Evolutionary conservation across 345 rosid genomes (phyloP).

Genomic region (Pistacia vera): DNA sequence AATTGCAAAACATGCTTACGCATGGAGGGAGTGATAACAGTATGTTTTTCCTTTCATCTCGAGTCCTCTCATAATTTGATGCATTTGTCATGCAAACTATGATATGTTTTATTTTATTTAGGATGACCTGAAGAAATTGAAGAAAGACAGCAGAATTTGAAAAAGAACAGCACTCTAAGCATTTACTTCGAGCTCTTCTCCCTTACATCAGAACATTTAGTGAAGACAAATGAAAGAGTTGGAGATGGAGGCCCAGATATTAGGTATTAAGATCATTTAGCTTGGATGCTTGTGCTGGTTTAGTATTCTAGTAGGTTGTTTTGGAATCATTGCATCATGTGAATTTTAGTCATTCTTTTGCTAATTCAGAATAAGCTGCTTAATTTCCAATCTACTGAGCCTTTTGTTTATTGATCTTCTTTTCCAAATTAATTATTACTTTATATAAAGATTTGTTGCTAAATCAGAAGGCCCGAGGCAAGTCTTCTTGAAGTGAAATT

Average conservation of each 20-base stretch:
- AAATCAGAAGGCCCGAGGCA: background rate
- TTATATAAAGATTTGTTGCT: background rate
- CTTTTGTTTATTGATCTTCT: background rate
- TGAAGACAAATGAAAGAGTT: constrained; percentile 40
- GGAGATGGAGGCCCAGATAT: constrained; percentile 30
- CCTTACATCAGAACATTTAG: constrained; percentile 35
- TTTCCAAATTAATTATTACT: background rate
- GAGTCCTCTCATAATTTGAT: background rate
- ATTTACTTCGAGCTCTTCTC: constrained; percentile 32
- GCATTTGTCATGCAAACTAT: background rate
- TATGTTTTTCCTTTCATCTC: constrained; percentile 25
- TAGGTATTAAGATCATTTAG: constrained; percentile 32
- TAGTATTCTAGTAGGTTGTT: background rate
- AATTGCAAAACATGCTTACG: constrained; percentile 75
- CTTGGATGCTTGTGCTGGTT: background rate
- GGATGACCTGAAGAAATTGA: constrained; percentile 23
- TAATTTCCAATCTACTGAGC: background rate
- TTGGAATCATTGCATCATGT: background rate
- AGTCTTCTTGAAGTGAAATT: background rate
- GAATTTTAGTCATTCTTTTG: background rate
- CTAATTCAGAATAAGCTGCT: background rate
- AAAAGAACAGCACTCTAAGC: constrained; percentile 27
- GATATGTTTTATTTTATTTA: constrained; percentile 1
- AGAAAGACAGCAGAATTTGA: constrained; percentile 2
- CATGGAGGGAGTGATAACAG: constrained; percentile 31